Evolutionary conservation across 2,329 filamentous ascomycete species (phyloP).

Genomic region (Gnomoniopsis sp.): DNA sequence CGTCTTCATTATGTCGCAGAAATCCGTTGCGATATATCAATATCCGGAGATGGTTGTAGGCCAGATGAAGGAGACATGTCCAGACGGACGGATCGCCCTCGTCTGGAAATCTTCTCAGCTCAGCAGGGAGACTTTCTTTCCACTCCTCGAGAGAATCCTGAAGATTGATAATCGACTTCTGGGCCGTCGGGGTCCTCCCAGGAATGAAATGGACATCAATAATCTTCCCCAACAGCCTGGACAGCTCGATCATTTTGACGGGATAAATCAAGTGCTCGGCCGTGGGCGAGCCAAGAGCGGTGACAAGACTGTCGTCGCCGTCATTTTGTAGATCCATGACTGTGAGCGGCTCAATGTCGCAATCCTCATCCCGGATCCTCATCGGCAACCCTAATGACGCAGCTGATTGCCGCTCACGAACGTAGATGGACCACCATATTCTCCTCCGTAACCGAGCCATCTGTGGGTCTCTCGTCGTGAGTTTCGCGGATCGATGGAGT

Average conservation of each 20-base stretch:
- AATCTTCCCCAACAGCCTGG: constrained; percentile 29
- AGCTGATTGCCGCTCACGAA: constrained; percentile 34
- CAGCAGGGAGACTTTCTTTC: constrained; percentile 30
- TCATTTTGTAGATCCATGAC: constrained; percentile 30
- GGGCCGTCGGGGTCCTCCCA: constrained; percentile 27
- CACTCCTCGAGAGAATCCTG: constrained; percentile 30
- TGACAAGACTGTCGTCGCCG: constrained; percentile 19
- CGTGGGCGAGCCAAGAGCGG: constrained; percentile 28
- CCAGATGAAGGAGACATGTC: constrained; percentile 34
- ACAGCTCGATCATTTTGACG: constrained; percentile 36
- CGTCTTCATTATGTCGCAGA: constrained; percentile 25
- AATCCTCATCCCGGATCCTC: constrained; percentile 36
- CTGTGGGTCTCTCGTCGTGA: constrained; percentile 22
- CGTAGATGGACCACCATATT: constrained; percentile 21
- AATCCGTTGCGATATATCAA: constrained; percentile 34
- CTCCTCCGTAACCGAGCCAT: constrained; percentile 18
- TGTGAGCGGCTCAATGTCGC: constrained; percentile 33
- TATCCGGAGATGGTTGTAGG: constrained; percentile 35
- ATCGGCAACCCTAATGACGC: constrained; percentile 34
- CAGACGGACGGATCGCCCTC: constrained; percentile 32
- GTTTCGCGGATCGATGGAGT: constrained; percentile 12
- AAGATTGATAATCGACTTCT: constrained; percentile 27
- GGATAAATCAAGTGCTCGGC: constrained; percentile 32
- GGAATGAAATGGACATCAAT: constrained; percentile 35
- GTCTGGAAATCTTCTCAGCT: constrained; percentile 28